These are phyloP conservation scores for Penicillium mononematosum DNA, from an alignment of 495 filamentous ascomycete species.

Conservation along the genomic window DNA sequence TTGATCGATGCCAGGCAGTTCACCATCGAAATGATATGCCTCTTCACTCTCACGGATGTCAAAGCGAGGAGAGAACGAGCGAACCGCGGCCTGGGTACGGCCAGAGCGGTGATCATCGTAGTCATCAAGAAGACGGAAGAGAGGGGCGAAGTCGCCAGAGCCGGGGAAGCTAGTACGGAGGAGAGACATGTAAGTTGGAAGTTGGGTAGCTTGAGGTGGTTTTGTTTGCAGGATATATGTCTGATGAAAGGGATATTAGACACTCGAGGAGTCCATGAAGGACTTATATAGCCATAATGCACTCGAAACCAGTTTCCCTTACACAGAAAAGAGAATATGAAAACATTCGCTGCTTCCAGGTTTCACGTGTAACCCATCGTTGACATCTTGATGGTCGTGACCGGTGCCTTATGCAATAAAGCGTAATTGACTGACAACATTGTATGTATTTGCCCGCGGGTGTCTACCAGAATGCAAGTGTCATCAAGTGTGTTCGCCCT, in stretches of 20 bases:
- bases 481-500: background rate
- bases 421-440: background rate
- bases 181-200: slow-evolving; percentile 37
- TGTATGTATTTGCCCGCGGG: background rate
- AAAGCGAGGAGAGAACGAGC: slow-evolving; percentile 71
- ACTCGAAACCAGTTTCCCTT: background rate
- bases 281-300: background rate
- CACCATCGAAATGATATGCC: slow-evolving; percentile 82
- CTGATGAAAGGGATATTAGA: background rate
- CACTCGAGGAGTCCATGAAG: background rate
- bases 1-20: slow-evolving; percentile 80
- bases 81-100: slow-evolving; percentile 22
- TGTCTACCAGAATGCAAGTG: background rate
- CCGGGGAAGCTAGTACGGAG: slow-evolving; percentile 35
- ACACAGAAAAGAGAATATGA: background rate
- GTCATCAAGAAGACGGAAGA: slow-evolving; percentile 50
- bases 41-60: slow-evolving; percentile 72
- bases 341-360: background rate
- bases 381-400: background rate
- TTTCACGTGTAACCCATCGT: background rate
- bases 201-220: slow-evolving; percentile 9
- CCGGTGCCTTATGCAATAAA: background rate
- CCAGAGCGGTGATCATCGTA: slow-evolving; percentile 43
- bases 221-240: background rate
- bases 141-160: slow-evolving; percentile 39